Conservation (phyloP, 179 eudicot species). For the Spergularia azorica region DNA sequence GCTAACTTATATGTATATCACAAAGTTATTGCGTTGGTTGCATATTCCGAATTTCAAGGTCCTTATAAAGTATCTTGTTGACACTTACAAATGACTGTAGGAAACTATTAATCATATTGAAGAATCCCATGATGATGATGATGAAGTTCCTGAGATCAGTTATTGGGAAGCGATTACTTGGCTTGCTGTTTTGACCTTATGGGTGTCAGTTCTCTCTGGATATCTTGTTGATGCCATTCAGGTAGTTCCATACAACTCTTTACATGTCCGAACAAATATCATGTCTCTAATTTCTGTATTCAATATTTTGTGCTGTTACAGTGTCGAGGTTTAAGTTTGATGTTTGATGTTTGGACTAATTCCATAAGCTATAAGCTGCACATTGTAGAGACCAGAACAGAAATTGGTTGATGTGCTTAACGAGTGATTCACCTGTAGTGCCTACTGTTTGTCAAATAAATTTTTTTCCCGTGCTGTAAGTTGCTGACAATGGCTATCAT, state of each 20-base stretch:
- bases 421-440: neutral
- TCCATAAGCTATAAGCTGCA: neutral
- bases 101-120: constrained; percentile 34
- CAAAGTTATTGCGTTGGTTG: neutral
- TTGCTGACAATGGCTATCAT: too few species aligned
- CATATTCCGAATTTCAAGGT: neutral
- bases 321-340: neutral
- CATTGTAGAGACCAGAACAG: neutral
- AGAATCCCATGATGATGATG: constrained; percentile 51
- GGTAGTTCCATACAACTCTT: constrained; percentile 38
- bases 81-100: constrained; percentile 37
- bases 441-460: neutral
- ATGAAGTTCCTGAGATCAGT: constrained; percentile 76
- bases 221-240: constrained; percentile 88
- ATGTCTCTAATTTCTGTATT: constrained; percentile 4
- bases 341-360: neutral
- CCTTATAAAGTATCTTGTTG: constrained; percentile 14
- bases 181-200: constrained; percentile 83
- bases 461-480: too few species aligned
- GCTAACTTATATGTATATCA: neutral
- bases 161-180: constrained; percentile 75
- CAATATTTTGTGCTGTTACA: neutral
- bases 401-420: neutral
- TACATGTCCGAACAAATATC: neutral
- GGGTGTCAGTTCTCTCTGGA: constrained; percentile 89